phyloP scores from a whole-genome alignment of 352 stramenopile genomes.

The Globisporangium recalcitrans region DNA sequence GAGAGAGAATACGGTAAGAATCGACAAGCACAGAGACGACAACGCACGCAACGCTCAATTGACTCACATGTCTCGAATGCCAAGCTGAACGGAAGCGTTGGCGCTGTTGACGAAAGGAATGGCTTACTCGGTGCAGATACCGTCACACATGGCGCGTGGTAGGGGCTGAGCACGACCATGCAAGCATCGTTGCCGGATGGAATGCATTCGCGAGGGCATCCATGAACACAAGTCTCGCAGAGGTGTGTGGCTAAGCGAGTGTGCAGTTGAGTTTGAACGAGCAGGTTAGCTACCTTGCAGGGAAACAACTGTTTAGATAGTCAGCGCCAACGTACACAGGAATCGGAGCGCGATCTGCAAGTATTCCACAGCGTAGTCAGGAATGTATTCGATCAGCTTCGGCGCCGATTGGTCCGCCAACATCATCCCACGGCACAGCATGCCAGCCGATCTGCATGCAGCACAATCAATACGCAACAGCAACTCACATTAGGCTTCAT shows the following conservation, averaged over 20 bases:
- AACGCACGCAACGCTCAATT: neutral
- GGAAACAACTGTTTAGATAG: neutral
- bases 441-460: constrained; percentile 37
- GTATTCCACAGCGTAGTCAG: constrained; percentile 31
- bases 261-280: neutral
- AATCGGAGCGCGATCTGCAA: constrained; percentile 45
- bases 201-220: constrained; percentile 54
- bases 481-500: neutral
- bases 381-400: constrained; percentile 33
- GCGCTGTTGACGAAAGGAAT: constrained; percentile 45
- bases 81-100: constrained; percentile 42
- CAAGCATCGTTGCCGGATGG: constrained; percentile 27
- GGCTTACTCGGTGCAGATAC: constrained; percentile 45
- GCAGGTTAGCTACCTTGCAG: neutral
- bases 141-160: constrained; percentile 76
- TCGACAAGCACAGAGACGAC: neutral
- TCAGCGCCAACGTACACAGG: constrained; percentile 26
- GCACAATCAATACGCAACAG: neutral
- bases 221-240: constrained; percentile 69
- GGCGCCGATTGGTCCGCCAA: constrained; percentile 35
- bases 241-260: constrained; percentile 38
- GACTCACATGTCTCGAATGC: constrained; percentile 68
- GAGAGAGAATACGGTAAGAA: neutral
- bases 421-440: constrained; percentile 49
- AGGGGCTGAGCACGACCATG: constrained; percentile 66